Conservation (phyloP, 164 flowering plant species). For the Amborella trichopoda region DNA sequence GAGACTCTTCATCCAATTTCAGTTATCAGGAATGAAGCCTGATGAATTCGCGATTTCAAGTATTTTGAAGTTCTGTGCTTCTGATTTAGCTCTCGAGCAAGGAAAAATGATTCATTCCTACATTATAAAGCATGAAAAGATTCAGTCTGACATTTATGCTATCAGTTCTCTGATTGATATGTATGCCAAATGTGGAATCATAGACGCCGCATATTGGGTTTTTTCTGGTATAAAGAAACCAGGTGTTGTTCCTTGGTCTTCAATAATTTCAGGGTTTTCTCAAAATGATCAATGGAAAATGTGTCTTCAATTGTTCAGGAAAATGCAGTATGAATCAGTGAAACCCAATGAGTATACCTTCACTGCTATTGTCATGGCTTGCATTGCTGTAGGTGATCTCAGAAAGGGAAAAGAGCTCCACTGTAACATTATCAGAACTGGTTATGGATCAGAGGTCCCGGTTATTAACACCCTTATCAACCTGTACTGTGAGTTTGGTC, state of each 20-base stretch:
- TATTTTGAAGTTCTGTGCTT: slow-evolving; percentile 20
- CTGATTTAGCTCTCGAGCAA: slow-evolving; percentile 9
- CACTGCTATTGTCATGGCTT: slow-evolving; percentile 19
- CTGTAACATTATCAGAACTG: slow-evolving; percentile 13
- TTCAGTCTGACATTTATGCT: slow-evolving; percentile 12
- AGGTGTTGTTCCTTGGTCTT: slow-evolving; percentile 23
- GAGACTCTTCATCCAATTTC: slow-evolving; percentile 13
- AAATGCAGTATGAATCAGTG: slow-evolving; percentile 12
- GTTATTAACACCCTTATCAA: slow-evolving; percentile 14
- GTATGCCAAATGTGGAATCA: slow-evolving; percentile 23
- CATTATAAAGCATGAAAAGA: slow-evolving; percentile 14
- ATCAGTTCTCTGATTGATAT: slow-evolving; percentile 19
- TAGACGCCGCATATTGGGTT: slow-evolving; percentile 16
- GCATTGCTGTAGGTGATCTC: slow-evolving; percentile 14
- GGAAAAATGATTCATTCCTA: slow-evolving; percentile 21
- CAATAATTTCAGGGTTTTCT: slow-evolving; percentile 17
- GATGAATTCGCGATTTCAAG: slow-evolving; percentile 20
- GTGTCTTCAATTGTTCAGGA: slow-evolving; percentile 11
- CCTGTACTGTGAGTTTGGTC: slow-evolving; percentile 13
- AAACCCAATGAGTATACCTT: slow-evolving; percentile 19
- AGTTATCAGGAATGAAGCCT: slow-evolving; percentile 5
- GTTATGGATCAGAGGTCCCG: slow-evolving; percentile 13
- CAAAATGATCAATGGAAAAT: slow-evolving; percentile 14
- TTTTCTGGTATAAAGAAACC: slow-evolving; percentile 16
- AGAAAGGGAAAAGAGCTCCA: slow-evolving; percentile 16